phyloP scores from a whole-genome alignment of 2,329 filamentous ascomycete genomes.

The Aspergillus chevalieri region DNA sequence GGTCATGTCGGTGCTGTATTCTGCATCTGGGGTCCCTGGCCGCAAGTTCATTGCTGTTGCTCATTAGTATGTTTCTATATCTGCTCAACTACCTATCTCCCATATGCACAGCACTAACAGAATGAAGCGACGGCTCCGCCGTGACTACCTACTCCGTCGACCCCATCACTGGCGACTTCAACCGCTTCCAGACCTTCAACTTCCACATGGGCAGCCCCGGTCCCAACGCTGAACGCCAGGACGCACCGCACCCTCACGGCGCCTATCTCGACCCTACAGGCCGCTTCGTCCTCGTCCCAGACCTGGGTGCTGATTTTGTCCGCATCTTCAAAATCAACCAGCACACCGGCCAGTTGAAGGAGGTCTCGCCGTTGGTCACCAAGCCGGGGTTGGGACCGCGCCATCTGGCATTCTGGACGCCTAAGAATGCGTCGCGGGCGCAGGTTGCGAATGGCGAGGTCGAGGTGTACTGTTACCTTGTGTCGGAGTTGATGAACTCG shows the following conservation, averaged over 20 bases:
- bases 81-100: neutral
- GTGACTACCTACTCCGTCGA: conserved; percentile 10
- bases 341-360: conserved; percentile 40
- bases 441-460: neutral
- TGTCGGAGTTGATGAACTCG: conserved; percentile 12
- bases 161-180: conserved; percentile 2
- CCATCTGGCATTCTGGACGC: conserved; percentile 48
- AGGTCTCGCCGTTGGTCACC: conserved; percentile 40
- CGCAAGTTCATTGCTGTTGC: conserved; percentile 13
- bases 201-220: conserved; percentile 27
- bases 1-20: conserved; percentile 13
- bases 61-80: conserved; percentile 10
- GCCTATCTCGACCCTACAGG: conserved; percentile 35
- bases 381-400: conserved; percentile 48
- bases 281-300: conserved; percentile 49
- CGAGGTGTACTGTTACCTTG: conserved; percentile 12
- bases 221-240: conserved; percentile 45
- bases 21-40: conserved; percentile 1
- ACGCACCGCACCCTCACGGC: conserved; percentile 51
- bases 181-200: conserved; percentile 10
- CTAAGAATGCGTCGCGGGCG: conserved; percentile 6
- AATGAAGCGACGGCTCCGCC: conserved; percentile 6
- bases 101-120: neutral
- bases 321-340: conserved; percentile 49
- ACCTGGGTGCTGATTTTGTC: conserved; percentile 51